Conservation (phyloP, 768 basidiomycete genomes). For the Sarcomyxa edulis region DNA sequence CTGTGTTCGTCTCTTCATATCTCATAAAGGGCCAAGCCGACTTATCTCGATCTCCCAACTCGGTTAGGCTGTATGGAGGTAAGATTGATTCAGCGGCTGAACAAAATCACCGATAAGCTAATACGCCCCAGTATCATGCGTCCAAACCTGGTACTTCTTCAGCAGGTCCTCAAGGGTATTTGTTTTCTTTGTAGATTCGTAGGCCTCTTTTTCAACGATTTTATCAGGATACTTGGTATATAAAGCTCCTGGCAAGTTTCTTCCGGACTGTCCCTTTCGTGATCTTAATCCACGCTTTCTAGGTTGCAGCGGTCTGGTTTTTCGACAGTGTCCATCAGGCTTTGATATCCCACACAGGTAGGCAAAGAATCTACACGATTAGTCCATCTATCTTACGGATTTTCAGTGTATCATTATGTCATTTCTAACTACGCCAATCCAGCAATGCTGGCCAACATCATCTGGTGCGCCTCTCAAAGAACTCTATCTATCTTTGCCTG, state of each 20-base stretch:
- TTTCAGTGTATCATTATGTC: conserved; percentile 48
- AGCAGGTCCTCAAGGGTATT: conserved; percentile 38
- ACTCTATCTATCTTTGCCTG: background rate
- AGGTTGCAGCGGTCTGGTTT: conserved; percentile 44
- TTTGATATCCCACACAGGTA: conserved; percentile 49
- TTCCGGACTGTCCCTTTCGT: background rate
- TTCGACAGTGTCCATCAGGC: conserved; percentile 51
- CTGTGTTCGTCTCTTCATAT: conserved; percentile 33
- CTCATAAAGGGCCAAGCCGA: too few relatives aligned
- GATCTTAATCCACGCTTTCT: background rate
- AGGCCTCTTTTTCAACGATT: background rate
- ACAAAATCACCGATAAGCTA: conserved; percentile 5
- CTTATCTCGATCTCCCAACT: too few relatives aligned
- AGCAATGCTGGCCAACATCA: conserved; percentile 28
- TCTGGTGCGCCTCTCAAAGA: conserved; percentile 49
- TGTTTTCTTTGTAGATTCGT: too few relatives aligned
- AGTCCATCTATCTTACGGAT: too few relatives aligned
- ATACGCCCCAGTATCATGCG: conserved; percentile 43
- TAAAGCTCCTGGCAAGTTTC: conserved; percentile 39
- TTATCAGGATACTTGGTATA: conserved; percentile 42
- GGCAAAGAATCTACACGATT: conserved; percentile 11
- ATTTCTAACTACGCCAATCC: conserved; percentile 47
- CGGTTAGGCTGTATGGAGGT: conserved; percentile 48
- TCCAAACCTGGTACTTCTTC: conserved; percentile 55
- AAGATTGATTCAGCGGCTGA: conserved; percentile 11